A percentile compares a stretch with the other conserved stretches of the same genome.
Conservation (phyloP, 495 filamentous ascomycete species). For the Elasticomyces elasticus region DNA sequence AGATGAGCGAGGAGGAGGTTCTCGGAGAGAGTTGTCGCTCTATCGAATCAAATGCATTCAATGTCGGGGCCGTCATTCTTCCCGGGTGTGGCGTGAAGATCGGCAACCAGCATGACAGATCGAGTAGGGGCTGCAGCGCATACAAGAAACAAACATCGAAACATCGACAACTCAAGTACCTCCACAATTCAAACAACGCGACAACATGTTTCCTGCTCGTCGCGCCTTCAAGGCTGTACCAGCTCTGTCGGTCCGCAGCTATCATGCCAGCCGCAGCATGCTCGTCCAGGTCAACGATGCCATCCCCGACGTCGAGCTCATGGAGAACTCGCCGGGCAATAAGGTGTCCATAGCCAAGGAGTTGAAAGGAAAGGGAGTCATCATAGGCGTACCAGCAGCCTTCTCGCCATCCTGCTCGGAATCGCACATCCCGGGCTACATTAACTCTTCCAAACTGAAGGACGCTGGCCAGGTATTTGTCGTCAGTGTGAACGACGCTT, state of each 20-base stretch:
- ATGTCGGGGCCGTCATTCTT: no score
- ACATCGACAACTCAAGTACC: no score
- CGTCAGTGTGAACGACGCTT: constrained; percentile 87
- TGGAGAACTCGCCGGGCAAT: constrained; percentile 62
- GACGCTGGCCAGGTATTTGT: constrained; percentile 74
- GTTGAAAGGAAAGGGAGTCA: constrained; percentile 59
- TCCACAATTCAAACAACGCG: neutral
- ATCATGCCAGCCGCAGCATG: constrained; percentile 44
- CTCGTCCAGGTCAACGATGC: constrained; percentile 51
- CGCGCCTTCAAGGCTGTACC: neutral
- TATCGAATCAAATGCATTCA: no score
- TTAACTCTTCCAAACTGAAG: constrained; percentile 61
- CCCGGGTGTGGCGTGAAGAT: no score
- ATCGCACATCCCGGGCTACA: constrained; percentile 52
- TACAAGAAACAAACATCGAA: no score
- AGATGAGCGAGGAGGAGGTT: neutral
- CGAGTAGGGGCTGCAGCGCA: no score
- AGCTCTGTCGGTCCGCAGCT: constrained; percentile 27
- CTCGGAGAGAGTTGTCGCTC: no score
- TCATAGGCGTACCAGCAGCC: constrained; percentile 85
- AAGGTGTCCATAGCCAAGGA: constrained; percentile 77
- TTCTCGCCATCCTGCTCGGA: constrained; percentile 38
- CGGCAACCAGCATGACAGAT: no score
- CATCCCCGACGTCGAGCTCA: constrained; percentile 52
- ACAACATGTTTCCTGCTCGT: neutral